Percentiles rank a stretch among this genome's conserved stretches.
These are phyloP conservation scores for Ceratocystis colombiana DNA, from an alignment of 2,329 filamentous ascomycete genomes.

Conservation along the genomic window DNA sequence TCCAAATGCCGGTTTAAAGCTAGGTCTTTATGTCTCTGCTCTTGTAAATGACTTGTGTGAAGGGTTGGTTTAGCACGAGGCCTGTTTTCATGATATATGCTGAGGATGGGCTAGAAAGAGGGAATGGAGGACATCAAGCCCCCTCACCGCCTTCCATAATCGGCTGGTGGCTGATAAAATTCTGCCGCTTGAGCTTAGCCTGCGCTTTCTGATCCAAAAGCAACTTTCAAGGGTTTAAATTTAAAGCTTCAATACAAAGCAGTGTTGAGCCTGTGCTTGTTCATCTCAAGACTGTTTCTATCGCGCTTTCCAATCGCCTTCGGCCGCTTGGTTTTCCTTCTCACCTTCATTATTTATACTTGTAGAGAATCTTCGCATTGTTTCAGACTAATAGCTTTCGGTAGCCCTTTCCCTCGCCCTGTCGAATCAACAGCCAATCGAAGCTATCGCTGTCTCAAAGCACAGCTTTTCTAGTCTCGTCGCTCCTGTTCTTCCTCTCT, in stretches of 20 bases:
- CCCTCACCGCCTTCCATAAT: slow-evolving; percentile 16
- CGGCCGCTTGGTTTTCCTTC: no score
- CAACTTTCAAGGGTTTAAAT: neutral
- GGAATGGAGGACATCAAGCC: neutral
- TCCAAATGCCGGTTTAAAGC: neutral
- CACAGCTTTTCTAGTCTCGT: no score
- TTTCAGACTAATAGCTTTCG: no score
- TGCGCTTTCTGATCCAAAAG: neutral
- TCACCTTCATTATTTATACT: no score
- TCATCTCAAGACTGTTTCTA: neutral
- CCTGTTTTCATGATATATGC: neutral
- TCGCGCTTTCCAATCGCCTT: neutral
- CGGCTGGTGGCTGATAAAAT: neutral
- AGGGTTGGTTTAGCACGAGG: neutral
- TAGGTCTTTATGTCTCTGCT: no score
- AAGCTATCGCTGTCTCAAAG: no score
- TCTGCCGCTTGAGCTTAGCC: slow-evolving; percentile 7
- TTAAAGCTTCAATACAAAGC: neutral
- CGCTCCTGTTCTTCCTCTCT: no score
- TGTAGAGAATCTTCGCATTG: no score
- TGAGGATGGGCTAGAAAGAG: neutral
- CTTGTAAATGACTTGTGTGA: neutral
- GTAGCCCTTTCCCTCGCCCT: no score
- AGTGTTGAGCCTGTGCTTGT: neutral
- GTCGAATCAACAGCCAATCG: no score